Base-by-base conservation (phyloP, 176 grass and related monocot species). In the Elymus sibiricus region DNA sequence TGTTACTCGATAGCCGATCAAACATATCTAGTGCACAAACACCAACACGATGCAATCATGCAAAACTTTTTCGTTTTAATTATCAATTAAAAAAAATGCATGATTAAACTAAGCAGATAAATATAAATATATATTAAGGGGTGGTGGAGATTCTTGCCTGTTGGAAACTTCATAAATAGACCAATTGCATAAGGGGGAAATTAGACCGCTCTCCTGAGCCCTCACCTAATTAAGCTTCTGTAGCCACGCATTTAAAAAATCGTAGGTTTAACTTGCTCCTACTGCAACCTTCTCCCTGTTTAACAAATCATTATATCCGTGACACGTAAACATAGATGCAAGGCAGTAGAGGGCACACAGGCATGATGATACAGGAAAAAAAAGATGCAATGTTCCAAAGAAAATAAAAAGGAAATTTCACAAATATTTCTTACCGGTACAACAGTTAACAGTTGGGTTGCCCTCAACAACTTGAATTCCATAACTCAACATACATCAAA, bases 361-460 rank as follows among this genome's bases (percentile, higher is more conserved):
- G 28, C 21, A 46, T 74, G 58, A 83, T 44, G 43, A 8, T 59
- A 53, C 11, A 59, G 35, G 66, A 77, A 7, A 34, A 26, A 32
- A 2, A 35, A 16, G 74, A 60, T 19, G 59, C 13, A 80, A 76
- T 37, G 42, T 69, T 68, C 59, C 7, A 78, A 70, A 29, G 22
- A 60, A 77, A 70, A n/a, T 7, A 68, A 81, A 53, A 89, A n/a
- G 37, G 67, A 43, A 86, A 60, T 17, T 68, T 44, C 10, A 27
- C 26, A 84, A 65, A 60, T 56, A 68, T 75, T 84, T 39, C 89
- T 91, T 87, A 91, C 89, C 80, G 0, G 28, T 67, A 37, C 6
- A 59, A 46, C 35, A 74, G 66, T 32, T 87, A 35, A 65, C 17
- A 1, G 35, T 49, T 47, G 38, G 68, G 60, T 59, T 65, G 55